Base-by-base conservation (phyloP, 768 basidiomycete genomes). In the Leccinum obscurum region DNA sequence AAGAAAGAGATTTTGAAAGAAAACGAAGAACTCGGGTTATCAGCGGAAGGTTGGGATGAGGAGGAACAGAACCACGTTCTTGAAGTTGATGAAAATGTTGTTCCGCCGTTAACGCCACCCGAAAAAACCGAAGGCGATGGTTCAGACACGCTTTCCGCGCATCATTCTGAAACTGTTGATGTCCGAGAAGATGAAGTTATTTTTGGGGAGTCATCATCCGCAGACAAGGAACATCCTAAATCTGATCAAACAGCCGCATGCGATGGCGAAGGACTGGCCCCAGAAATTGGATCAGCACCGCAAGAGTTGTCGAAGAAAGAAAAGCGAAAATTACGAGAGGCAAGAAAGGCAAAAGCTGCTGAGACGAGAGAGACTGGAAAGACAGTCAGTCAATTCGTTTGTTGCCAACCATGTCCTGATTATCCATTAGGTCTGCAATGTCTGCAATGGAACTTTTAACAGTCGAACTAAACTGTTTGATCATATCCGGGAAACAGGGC, bases 1-100 rank as follows among this genome's bases (percentile, higher is more conserved):
- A 85, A 84, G 72, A 79, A 80, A 66, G 84, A 91, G 67, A 97
- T 99, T 91, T 70, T 78, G 64, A 76, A 77, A 57, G 93, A 98
- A 66, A 82, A 92, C 60, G 82, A 84, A 54, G 84, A 82, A 62
- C 71, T 97, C 4, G 86, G 80, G 1, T 9, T 71, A 17, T 75
- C 92, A 22, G 76, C 71, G 14, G 77, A 77, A 26, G 78, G 70
- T 15, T 70, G 65, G 35, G 67, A 52, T 26, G 71, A 73, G 3
- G 74, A 69, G 13, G 56, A 52, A 11, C 51, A 30, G 66, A 69
- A 14, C 4, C 35, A 20, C 41, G 66, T 62, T 10, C 62, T 17
- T 50, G 54, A 68, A 50, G 61, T 41, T 5, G 51, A 65, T 46
- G 60, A 44, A 46, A 37, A 61, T 22, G 55, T 26, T 35, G 51